Percentiles rank a stretch among this genome's conserved stretches.
Evolutionary conservation across 495 filamentous ascomycete genomes (phyloP).

Genomic region (Podospora sp.): DNA sequence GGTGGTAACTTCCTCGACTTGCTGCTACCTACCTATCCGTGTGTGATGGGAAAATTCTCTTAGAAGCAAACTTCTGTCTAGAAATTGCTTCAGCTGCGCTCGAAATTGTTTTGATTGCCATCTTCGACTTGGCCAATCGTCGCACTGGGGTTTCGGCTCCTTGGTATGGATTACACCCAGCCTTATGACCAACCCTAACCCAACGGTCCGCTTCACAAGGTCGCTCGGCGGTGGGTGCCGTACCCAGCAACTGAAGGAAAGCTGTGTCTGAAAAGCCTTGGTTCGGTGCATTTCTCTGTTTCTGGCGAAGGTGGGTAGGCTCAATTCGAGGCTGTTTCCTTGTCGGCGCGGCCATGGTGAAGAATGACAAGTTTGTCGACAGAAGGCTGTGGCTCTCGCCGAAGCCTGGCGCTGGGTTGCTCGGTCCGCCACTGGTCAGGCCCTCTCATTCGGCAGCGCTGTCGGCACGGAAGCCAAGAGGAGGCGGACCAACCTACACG

Average conservation of each 20-base stretch:
- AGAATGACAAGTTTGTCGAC: not conserved
- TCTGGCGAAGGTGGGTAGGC: too few species aligned
- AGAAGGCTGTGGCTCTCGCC: not conserved
- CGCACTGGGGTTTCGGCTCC: too few species aligned
- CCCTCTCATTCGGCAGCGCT: not conserved
- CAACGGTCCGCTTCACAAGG: too few species aligned
- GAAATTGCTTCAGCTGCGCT: too few species aligned
- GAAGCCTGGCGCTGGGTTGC: not conserved
- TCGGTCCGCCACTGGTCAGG: not conserved
- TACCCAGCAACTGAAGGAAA: constrained; percentile 3
- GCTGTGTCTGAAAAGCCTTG: too few species aligned
- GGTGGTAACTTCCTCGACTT: not conserved
- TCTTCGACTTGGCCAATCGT: too few species aligned
- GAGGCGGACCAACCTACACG: not conserved
- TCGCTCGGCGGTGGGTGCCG: constrained; percentile 1
- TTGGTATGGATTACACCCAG: too few species aligned
- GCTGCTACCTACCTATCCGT: too few species aligned
- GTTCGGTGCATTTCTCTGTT: too few species aligned
- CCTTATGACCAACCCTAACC: too few species aligned
- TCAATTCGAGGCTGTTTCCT: not conserved
- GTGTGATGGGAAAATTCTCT: not conserved
- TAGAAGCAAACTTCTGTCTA: not conserved
- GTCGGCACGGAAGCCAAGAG: constrained; percentile 4
- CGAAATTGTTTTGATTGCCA: too few species aligned
- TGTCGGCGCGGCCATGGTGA: not conserved